phyloP scores from a whole-genome alignment of 176 grass and related monocot genomes.

The Neostapfia colusana region DNA sequence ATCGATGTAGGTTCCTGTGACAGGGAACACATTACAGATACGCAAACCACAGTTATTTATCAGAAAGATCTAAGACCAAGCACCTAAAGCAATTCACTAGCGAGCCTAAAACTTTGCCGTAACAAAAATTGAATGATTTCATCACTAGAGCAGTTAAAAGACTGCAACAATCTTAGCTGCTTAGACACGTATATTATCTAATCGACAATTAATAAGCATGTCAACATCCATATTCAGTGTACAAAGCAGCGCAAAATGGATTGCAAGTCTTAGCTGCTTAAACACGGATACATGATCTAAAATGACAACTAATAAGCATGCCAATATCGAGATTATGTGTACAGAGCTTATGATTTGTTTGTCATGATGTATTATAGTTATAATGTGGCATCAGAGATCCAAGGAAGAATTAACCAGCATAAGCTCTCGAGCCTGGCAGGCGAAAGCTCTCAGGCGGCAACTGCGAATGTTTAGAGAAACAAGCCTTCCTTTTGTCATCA shows the following conservation, averaged over 20 bases:
- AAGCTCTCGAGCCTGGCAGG: background rate
- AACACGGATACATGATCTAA: background rate
- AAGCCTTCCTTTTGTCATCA: background rate
- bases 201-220: background rate
- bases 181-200: background rate
- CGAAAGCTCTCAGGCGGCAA: background rate
- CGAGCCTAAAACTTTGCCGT: background rate
- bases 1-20: slow-evolving; percentile 43
- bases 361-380: background rate
- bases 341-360: background rate
- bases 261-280: background rate
- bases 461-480: background rate
- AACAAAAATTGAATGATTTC: background rate
- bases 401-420: slow-evolving; percentile 16
- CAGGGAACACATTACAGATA: background rate
- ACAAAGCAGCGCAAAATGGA: too few species aligned
- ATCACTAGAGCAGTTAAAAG: background rate
- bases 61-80: background rate
- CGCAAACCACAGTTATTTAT: background rate
- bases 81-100: background rate
- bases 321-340: background rate
- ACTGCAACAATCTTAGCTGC: background rate
- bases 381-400: background rate
- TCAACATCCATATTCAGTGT: too few species aligned
- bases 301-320: background rate